Evolutionary conservation across 1,139 yeast genomes (phyloP).

Genomic region (Taphrina populina): DNA sequence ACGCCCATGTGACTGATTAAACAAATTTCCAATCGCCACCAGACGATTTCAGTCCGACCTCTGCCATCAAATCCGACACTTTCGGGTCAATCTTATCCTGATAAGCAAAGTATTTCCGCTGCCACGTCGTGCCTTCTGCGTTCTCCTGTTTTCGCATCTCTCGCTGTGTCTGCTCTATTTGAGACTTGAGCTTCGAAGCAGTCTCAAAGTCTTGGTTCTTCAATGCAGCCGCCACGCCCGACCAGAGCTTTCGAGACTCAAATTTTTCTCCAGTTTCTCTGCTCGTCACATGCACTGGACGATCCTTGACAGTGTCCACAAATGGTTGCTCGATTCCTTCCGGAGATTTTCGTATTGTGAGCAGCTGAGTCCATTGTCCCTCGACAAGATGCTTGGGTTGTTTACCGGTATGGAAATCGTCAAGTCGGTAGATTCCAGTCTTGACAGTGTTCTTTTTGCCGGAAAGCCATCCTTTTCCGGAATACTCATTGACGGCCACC

Average conservation of each 20-base stretch:
- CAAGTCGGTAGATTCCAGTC: slow-evolving; percentile 66
- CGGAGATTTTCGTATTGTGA: not conserved
- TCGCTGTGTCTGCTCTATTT: slow-evolving; percentile 79
- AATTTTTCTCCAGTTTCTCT: slow-evolving; percentile 70
- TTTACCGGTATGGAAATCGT: slow-evolving; percentile 39
- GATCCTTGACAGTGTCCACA: slow-evolving; percentile 61
- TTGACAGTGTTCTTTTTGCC: slow-evolving; percentile 92
- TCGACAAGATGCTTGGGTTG: slow-evolving; percentile 71
- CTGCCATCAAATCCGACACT: not conserved
- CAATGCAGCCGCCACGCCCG: slow-evolving; percentile 82
- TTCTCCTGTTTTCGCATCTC: slow-evolving; percentile 70
- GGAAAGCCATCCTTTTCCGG: slow-evolving; percentile 93
- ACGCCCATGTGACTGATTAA: too few species aligned
- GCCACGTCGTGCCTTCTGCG: slow-evolving; percentile 64
- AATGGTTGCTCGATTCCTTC: slow-evolving; percentile 53
- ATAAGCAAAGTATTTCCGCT: slow-evolving; percentile 66
- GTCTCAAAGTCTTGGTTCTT: slow-evolving; percentile 67
- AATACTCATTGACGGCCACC: slow-evolving; percentile 69
- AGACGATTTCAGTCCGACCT: slow-evolving; percentile 2
- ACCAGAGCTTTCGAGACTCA: slow-evolving; percentile 86
- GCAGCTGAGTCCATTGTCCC: slow-evolving; percentile 75
- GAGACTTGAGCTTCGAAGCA: slow-evolving; percentile 70
- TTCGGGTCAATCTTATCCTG: slow-evolving; percentile 1
- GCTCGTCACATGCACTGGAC: slow-evolving; percentile 61
- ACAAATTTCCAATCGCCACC: slow-evolving; percentile 23